Base-by-base conservation (phyloP, 192 early-diverging fungal genomes). In the Backusella sp. region DNA sequence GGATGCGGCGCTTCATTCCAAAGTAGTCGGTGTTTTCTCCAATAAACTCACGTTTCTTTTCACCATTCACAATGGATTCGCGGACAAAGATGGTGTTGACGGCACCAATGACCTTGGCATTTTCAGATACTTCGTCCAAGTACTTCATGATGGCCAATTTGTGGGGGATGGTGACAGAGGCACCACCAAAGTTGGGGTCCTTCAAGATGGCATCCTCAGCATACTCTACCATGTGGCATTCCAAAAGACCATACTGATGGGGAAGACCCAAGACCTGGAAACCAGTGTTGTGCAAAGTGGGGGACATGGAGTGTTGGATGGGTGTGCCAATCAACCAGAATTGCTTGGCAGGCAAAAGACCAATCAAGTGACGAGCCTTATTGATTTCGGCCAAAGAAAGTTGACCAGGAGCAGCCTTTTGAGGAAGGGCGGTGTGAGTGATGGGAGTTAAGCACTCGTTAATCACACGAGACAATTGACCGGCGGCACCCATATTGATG, bases 1-100 rank as follows among this genome's bases (percentile, higher is more conserved):
- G 79, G 39, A 97, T 85, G 66, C 86, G 88, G 34, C 83, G 83
- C 52, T 84, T 84, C 66, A 99, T 98, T 37, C 98, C 98, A 21
- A 97, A 73, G 87, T 94, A 98, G 78, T 99, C 98, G 17, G 98
- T 99, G 82, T 99, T 99, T 74, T 97, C 96, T 21, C 98, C 98
- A 34, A 90, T 62, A 3, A 97, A 80, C 46, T 74, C 53, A 14
- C 82, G 78, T 19, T 82, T 77, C 41, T 73, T 59, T 23, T 78
- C 62, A 34, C 78, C 78, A 56, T 81, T 77, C 11, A 78, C 80
- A 9, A 74, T 59, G 6, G 79, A 49, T 53, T 74, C 67, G 30
- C 76, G 74, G 5, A 85, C 83, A 62, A 90, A 82, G 19, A 99
- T 78, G 0, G 98, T 98, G 80, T 99, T 99, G 68, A 98, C 93